Evolutionary conservation across 768 basidiomycete genomes (phyloP).

Genomic region (Termitomyces bulborhizus): DNA sequence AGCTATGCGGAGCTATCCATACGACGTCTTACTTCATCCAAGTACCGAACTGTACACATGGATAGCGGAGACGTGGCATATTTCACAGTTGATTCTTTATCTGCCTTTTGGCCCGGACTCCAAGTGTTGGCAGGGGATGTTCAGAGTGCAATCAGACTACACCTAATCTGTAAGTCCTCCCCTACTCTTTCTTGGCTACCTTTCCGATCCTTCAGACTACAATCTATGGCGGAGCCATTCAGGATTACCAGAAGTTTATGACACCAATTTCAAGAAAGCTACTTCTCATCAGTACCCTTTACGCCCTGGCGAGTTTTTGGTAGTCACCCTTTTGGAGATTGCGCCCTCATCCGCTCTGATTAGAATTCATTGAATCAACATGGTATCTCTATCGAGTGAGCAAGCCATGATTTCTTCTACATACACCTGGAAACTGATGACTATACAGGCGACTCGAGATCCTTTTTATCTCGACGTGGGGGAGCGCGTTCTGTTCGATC

Average conservation of each 20-base stretch:
- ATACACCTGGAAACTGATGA: background rate
- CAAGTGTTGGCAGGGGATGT: constrained; percentile 85
- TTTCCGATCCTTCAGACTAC: constrained; percentile 53
- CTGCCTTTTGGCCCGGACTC: constrained; percentile 96
- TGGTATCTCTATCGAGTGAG: constrained; percentile 89
- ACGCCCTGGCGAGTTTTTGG: constrained; percentile 49
- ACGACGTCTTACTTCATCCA: background rate
- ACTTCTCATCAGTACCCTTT: constrained; percentile 77
- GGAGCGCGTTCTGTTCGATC: constrained; percentile 74
- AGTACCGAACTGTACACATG: constrained; percentile 89
- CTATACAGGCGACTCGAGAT: constrained; percentile 79
- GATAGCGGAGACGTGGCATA: constrained; percentile 68
- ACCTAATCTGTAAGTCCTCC: constrained; percentile 67
- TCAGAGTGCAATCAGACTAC: constrained; percentile 87
- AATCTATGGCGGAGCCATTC: constrained; percentile 86
- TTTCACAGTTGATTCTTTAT: constrained; percentile 85
- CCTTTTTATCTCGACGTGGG: constrained; percentile 90
- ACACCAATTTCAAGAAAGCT: constrained; percentile 65
- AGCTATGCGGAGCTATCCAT: background rate
- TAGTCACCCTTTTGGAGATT: background rate
- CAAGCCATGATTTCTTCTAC: background rate
- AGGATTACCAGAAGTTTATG: constrained; percentile 91
- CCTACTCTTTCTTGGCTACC: background rate
- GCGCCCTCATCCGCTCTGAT: background rate
- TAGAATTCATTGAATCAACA: constrained; percentile 93